Conservation (phyloP, 202 grass and related monocot genomes). For the Schoenoplectus triqueter region DNA sequence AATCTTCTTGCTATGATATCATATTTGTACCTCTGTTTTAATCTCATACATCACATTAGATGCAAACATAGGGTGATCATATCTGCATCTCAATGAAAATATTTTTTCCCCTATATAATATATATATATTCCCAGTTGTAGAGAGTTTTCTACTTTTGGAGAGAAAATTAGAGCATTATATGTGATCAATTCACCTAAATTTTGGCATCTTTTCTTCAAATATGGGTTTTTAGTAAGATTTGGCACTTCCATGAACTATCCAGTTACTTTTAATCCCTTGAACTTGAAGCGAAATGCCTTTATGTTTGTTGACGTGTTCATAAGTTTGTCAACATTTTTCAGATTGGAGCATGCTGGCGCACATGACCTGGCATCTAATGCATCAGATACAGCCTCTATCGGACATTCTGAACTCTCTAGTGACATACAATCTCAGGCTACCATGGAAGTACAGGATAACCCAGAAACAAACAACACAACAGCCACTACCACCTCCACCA, state of each 20-base stretch:
- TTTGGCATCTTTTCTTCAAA: too few relatives aligned
- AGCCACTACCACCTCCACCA: background rate
- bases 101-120: background rate
- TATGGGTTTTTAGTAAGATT: too few relatives aligned
- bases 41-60: background rate
- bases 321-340: slow-evolving; percentile 28
- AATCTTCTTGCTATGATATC: slow-evolving; percentile 18
- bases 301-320: too few relatives aligned
- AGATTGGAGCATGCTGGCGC: slow-evolving; percentile 69
- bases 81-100: background rate
- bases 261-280: too few relatives aligned
- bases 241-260: too few relatives aligned
- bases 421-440: slow-evolving; percentile 51
- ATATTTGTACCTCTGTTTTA: background rate
- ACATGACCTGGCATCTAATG: slow-evolving; percentile 54
- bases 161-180: too few relatives aligned
- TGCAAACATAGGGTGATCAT: slow-evolving; percentile 15
- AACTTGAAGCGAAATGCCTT: too few relatives aligned
- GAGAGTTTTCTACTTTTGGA: too few relatives aligned
- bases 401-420: slow-evolving; percentile 48
- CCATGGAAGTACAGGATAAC: slow-evolving; percentile 36
- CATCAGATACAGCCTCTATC: slow-evolving; percentile 47
- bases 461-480: slow-evolving; percentile 39
- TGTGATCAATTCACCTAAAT: too few relatives aligned
- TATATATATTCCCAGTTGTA: too few relatives aligned